Conservation (phyloP, 805 yeast genomes). For the Wickerhamomyces rabaulensis region DNA sequence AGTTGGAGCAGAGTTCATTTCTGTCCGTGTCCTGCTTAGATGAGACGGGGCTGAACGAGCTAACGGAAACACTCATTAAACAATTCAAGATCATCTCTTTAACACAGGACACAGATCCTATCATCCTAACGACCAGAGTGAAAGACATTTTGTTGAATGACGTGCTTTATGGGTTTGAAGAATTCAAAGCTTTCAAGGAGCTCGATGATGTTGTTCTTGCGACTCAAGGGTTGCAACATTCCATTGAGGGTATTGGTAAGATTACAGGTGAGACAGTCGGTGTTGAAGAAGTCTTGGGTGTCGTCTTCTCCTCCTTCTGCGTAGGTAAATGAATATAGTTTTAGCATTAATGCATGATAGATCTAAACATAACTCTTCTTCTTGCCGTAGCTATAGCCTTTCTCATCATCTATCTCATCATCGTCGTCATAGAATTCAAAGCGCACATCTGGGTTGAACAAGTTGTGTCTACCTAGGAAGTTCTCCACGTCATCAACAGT, state of each 20-base stretch:
- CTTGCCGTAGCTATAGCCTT: neutral
- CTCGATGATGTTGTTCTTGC: conserved; percentile 75
- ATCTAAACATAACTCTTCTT: neutral
- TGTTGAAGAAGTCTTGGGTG: conserved; percentile 85
- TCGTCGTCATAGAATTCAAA: neutral
- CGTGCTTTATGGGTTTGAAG: conserved; percentile 69
- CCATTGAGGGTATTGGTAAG: conserved; percentile 85
- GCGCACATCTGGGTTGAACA: conserved; percentile 2
- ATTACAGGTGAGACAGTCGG: conserved; percentile 89
- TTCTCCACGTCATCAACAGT: conserved; percentile 1
- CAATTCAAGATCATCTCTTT: conserved; percentile 45
- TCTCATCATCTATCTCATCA: neutral
- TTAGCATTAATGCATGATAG: neutral
- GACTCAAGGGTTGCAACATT: conserved; percentile 63
- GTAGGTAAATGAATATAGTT: conserved; percentile 63
- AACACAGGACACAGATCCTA: conserved; percentile 54
- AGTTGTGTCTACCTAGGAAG: conserved; percentile 1
- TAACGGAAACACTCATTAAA: conserved; percentile 37
- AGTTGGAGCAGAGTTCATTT: conserved; percentile 20
- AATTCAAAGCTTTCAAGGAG: conserved; percentile 45
- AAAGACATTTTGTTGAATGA: conserved; percentile 72
- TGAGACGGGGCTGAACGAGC: conserved; percentile 47
- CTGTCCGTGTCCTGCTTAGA: conserved; percentile 55
- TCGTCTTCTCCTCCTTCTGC: conserved; percentile 87
- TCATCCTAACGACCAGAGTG: conserved; percentile 69